These are phyloP conservation scores for Phoma sp. DNA, from an alignment of 2,329 filamentous ascomycete genomes.

Conservation along the genomic window DNA sequence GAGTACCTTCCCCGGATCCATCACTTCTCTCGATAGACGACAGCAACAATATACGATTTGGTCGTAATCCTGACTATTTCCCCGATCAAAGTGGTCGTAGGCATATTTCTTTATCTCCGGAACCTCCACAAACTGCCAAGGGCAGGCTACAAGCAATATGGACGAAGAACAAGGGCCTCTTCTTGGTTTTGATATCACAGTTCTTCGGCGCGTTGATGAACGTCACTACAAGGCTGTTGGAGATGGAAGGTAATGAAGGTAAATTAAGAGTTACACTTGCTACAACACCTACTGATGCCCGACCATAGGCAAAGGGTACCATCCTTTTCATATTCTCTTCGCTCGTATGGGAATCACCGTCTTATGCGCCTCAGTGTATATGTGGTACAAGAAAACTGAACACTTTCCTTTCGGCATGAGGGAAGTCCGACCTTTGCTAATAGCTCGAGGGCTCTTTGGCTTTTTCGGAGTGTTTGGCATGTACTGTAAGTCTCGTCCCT, in stretches of 20 bases:
- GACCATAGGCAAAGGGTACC: conserved; percentile 65
- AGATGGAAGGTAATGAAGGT: conserved; percentile 69
- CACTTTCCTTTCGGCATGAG: conserved; percentile 74
- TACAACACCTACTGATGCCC: neutral
- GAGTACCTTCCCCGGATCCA: conserved; percentile 42
- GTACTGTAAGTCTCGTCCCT: conserved; percentile 60
- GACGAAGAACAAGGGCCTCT: conserved; percentile 73
- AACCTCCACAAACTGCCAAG: conserved; percentile 27
- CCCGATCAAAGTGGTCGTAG: conserved; percentile 22
- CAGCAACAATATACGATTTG: conserved; percentile 38
- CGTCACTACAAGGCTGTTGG: conserved; percentile 76
- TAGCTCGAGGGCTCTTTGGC: conserved; percentile 73
- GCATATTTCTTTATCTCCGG: conserved; percentile 34
- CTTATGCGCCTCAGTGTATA: conserved; percentile 71
- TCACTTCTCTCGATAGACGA: conserved; percentile 47
- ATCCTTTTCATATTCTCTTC: conserved; percentile 82
- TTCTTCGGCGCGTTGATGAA: conserved; percentile 89
- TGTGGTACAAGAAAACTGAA: conserved; percentile 73
- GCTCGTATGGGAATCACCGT: conserved; percentile 78
- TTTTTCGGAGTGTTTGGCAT: conserved; percentile 81
- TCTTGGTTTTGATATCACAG: conserved; percentile 77
- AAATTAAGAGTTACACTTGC: too few relatives aligned
- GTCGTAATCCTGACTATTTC: conserved; percentile 29
- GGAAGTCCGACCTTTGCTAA: conserved; percentile 71
- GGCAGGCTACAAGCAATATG: conserved; percentile 56